These are phyloP conservation scores for Eucalyptus pauciflora DNA, from an alignment of 345 rosid species.

Conservation along the genomic window DNA sequence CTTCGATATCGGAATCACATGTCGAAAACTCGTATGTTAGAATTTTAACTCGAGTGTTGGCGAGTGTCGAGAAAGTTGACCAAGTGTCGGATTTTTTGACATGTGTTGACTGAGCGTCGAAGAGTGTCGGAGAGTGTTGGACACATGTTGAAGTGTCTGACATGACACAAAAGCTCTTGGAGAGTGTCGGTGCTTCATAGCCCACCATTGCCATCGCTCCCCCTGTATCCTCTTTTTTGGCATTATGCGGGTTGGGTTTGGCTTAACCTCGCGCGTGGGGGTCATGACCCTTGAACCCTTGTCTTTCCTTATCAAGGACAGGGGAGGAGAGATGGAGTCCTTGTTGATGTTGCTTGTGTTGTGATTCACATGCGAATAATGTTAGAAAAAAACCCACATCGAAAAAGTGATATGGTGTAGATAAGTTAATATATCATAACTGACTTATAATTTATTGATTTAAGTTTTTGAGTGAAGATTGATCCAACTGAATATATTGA, in stretches of 20 bases:
- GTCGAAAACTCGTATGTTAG: too few relatives aligned
- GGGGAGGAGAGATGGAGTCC: neutral
- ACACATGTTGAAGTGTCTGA: too few relatives aligned
- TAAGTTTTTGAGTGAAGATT: too few relatives aligned
- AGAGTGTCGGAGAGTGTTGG: too few relatives aligned
- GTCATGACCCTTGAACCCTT: neutral
- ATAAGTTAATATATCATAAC: rapidly evolving
- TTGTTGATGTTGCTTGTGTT: neutral
- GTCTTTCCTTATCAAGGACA: neutral
- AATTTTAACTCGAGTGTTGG: too few relatives aligned
- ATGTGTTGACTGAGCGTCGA: too few relatives aligned
- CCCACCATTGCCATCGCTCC: neutral
- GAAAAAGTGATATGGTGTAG: rapidly evolving
- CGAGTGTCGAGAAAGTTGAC: too few relatives aligned
- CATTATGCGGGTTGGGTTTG: neutral
- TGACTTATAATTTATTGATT: neutral
- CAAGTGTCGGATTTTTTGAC: too few relatives aligned
- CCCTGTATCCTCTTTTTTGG: neutral
- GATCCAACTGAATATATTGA: too few relatives aligned
- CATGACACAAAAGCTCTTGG: too few relatives aligned
- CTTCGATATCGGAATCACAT: too few relatives aligned
- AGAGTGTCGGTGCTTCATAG: too few relatives aligned
- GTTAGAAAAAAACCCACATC: neutral
- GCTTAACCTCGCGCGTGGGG: neutral
- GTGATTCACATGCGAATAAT: neutral